phyloP scores from a whole-genome alignment of 257 asterid species.

The Salvia miltiorrhiza region DNA sequence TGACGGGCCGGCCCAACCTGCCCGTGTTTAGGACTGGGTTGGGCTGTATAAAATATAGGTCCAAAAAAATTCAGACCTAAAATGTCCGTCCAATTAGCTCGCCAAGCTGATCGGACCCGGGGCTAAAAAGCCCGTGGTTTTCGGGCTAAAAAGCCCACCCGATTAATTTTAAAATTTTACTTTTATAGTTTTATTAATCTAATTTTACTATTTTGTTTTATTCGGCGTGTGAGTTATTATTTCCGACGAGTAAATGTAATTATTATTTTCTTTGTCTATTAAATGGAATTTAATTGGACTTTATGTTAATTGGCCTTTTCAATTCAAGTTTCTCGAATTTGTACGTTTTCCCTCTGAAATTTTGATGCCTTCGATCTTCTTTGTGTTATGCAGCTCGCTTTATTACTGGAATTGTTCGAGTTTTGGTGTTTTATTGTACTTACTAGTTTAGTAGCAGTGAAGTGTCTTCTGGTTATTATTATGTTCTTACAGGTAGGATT shows the following conservation, averaged over 20 bases:
- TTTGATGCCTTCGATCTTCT: not conserved
- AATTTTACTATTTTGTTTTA: too few relatives aligned
- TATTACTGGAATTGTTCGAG: not conserved
- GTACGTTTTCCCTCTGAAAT: not conserved
- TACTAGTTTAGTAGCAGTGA: not conserved
- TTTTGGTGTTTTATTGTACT: not conserved
- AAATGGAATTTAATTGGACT: not conserved
- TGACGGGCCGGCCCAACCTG: too few relatives aligned
- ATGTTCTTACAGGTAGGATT: not conserved
- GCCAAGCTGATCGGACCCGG: too few relatives aligned
- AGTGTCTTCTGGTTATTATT: not conserved
- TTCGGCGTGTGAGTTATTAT: conserved; percentile 8
- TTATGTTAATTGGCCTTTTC: not conserved
- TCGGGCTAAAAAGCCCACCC: too few relatives aligned
- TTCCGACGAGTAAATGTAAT: not conserved
- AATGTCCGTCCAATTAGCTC: too few relatives aligned
- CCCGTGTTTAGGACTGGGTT: too few relatives aligned
- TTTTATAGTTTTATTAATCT: too few relatives aligned
- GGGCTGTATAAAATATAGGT: too few relatives aligned
- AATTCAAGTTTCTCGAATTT: not conserved
- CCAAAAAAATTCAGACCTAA: too few relatives aligned
- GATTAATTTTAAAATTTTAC: too few relatives aligned
- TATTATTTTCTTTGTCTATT: not conserved
- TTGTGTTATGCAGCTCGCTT: not conserved
- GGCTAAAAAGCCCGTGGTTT: too few relatives aligned